Percentiles rank a stretch among this genome's conserved stretches.
These are phyloP conservation scores for Hibiscus trionum DNA, from an alignment of 345 rosid genomes.

Conservation along the genomic window DNA sequence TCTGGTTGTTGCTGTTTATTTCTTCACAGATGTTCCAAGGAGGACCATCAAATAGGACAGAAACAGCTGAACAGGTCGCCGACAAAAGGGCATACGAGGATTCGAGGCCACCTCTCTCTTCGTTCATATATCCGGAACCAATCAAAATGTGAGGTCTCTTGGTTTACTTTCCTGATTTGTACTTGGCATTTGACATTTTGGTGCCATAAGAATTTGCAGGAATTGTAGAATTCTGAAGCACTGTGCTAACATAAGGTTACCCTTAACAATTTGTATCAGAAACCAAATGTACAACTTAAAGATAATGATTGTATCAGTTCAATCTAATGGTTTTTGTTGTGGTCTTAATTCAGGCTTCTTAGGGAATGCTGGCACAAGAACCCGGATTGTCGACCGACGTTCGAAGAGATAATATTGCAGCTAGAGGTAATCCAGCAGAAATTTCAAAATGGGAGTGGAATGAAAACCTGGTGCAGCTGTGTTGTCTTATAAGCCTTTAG, in stretches of 20 bases:
- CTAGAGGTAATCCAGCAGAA: slow-evolving; percentile 41
- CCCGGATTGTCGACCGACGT: slow-evolving; percentile 50
- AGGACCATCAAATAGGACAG: slow-evolving; percentile 33
- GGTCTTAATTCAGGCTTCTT: slow-evolving; percentile 38
- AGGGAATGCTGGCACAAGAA: slow-evolving; percentile 59
- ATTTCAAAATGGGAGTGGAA: slow-evolving; percentile 6
- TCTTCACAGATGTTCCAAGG: slow-evolving; percentile 41
- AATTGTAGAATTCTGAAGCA: no score
- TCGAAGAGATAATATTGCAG: slow-evolving; percentile 45
- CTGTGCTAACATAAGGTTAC: not conserved
- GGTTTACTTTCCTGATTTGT: not conserved
- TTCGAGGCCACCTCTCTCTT: slow-evolving; percentile 42
- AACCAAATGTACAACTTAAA: not conserved
- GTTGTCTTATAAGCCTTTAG: slow-evolving; percentile 20
- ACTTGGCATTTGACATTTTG: no score
- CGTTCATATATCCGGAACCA: slow-evolving; percentile 20
- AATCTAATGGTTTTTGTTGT: not conserved
- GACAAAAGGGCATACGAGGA: slow-evolving; percentile 59
- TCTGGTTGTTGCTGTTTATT: slow-evolving; percentile 3
- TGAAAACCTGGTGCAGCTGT: slow-evolving; percentile 22
- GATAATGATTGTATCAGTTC: no score
- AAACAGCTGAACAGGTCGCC: slow-evolving; percentile 43
- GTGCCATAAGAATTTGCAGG: no score
- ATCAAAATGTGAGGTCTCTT: slow-evolving; percentile 36
- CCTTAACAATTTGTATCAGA: not conserved